Evolutionary conservation across 257 asterid genomes (phyloP).

Genomic region (Oldenlandia corymbosa): DNA sequence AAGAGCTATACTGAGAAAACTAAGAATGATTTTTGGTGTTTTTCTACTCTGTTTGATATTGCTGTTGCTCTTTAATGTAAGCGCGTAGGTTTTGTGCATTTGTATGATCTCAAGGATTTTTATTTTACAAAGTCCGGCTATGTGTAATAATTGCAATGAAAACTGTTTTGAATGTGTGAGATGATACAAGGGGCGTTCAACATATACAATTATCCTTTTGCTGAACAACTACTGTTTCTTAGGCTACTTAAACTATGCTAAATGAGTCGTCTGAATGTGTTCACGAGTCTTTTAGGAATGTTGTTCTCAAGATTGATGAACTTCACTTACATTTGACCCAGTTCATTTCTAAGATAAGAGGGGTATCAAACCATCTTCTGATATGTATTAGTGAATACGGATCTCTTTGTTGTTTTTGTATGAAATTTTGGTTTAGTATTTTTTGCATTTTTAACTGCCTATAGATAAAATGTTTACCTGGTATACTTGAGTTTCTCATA

Average conservation of each 20-base stretch:
- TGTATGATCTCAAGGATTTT: not conserved
- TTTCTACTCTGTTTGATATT: too few species aligned
- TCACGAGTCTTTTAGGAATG: not conserved
- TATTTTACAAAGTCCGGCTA: not conserved
- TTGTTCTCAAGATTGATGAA: not conserved
- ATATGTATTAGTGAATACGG: not conserved
- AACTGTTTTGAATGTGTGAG: too few species aligned
- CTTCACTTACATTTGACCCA: not conserved
- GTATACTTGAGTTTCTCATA: constrained; percentile 11
- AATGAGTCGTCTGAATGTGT: not conserved
- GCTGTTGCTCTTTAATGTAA: too few species aligned
- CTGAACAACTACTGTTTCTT: not conserved
- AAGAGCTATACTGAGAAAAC: too few species aligned
- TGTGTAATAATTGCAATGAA: not conserved
- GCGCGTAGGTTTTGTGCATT: too few species aligned
- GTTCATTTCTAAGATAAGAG: not conserved
- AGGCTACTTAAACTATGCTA: not conserved
- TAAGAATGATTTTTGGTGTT: too few species aligned
- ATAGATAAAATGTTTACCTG: not conserved
- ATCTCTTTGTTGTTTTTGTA: not conserved
- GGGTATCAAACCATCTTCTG: not conserved
- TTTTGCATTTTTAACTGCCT: not conserved
- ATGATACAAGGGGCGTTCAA: not conserved
- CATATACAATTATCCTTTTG: not conserved
- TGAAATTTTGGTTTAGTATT: not conserved